Base-by-base conservation (phyloP, 129 eudicot species). In the Saposhnikovia divaricata region DNA sequence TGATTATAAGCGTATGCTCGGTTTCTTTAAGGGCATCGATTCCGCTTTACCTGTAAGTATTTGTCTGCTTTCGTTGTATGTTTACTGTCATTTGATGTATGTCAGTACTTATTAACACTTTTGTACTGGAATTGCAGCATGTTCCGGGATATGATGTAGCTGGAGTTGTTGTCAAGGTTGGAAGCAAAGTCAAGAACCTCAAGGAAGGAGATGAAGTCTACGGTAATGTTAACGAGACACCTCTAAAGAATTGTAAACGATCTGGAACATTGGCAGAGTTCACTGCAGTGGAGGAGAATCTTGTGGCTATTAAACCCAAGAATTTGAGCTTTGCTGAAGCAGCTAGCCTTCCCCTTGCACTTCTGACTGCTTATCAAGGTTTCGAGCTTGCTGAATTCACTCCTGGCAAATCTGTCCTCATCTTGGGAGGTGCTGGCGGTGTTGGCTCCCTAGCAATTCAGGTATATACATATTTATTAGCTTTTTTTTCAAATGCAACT, bases 201-300 rank as follows among this genome's bases (percentile, higher is more conserved):
- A 93, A 93, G 74, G 98, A 86, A 81, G 98, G 98, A 79, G 98
- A 94, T 47, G 97, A 94, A 79, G 97, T 94, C 10, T 94, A 94
- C 59, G 98, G 97, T 21, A 85, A 94, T 59, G 74, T 94, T 19
- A 77, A 79, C 21, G 92, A 90, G 83, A 85, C 85, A 6, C 91
- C 93, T 9, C 21, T 87, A 18, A 83, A 82, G 0, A 89, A 87
- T 38, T 90, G 95, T 37, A 87, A 85, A 74, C 89, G 89, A 72
- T 88, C 78, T 8, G 97, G 98, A 34, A 84, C 97, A 51, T 77
- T 93, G 37, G 98, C 96, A 0, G 97, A 93, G 85, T 93, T 88
- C 85, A 87, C 95, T 19, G 96, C 98, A 74, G 93, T 83, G 45
- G 98, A 91, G 70, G 98, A 93, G 85, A 88, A 84, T 78, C 28